Evolutionary conservation across 2,329 filamentous ascomycete species (phyloP).

Genomic region (Ceratocystis ficicola): DNA sequence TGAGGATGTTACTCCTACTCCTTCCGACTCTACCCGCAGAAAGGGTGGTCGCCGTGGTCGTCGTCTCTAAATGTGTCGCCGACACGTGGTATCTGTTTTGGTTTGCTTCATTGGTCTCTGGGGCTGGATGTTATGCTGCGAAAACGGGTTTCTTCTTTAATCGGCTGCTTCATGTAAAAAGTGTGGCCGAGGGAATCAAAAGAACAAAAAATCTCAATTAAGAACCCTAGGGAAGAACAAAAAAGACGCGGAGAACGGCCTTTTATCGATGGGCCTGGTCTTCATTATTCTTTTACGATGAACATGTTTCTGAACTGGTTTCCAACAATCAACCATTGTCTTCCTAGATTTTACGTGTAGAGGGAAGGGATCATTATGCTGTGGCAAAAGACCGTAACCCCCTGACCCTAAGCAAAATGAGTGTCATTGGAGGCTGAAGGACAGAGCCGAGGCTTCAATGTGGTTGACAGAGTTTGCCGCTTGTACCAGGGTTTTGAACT

Average conservation of each 20-base stretch:
- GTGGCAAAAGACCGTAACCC: neutral
- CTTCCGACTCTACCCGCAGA: slow-evolving; percentile 97
- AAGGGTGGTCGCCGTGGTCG: slow-evolving; percentile 99
- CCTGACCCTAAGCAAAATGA: no score
- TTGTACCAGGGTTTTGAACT: neutral
- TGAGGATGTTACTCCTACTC: slow-evolving; percentile 98
- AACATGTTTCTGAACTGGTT: slow-evolving; percentile 23
- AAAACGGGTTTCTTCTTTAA: slow-evolving; percentile 23
- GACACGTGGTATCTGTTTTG: slow-evolving; percentile 21
- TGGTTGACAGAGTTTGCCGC: neutral
- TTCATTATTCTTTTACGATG: slow-evolving; percentile 23
- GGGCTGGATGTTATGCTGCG: slow-evolving; percentile 21
- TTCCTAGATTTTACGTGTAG: neutral
- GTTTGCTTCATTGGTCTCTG: slow-evolving; percentile 21
- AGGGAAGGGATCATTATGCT: neutral
- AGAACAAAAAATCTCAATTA: slow-evolving; percentile 23
- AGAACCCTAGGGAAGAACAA: slow-evolving; percentile 23
- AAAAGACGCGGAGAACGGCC: slow-evolving; percentile 23
- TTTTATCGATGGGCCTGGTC: slow-evolving; percentile 21
- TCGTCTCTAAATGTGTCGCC: slow-evolving; percentile 64
- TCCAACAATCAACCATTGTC: slow-evolving; percentile 16
- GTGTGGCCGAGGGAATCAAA: slow-evolving; percentile 23
- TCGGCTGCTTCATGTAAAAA: slow-evolving; percentile 22
- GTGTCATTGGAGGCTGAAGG: neutral
- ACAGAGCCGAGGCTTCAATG: neutral